These are phyloP conservation scores for Cetradonia linearis DNA, from an alignment of 495 filamentous ascomycete species.

Conservation along the genomic window DNA sequence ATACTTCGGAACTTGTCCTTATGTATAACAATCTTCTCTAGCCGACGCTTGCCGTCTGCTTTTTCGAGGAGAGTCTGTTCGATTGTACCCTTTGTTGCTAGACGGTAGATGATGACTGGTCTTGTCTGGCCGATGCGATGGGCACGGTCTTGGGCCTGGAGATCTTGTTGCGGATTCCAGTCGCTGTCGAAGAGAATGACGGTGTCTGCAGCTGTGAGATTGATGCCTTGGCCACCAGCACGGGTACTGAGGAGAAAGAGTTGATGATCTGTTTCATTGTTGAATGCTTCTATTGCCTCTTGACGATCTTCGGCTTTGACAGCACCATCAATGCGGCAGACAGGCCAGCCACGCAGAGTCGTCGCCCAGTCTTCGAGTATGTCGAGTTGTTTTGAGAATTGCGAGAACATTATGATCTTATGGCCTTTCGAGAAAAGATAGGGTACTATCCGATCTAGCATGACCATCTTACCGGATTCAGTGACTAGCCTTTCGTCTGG, in stretches of 20 bases:
- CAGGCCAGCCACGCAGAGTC: constrained; percentile 59
- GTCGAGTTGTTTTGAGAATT: constrained; percentile 90
- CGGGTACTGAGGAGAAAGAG: constrained; percentile 84
- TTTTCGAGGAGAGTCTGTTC: constrained; percentile 81
- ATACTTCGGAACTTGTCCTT: constrained; percentile 65
- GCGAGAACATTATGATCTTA: constrained; percentile 91
- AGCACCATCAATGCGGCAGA: constrained; percentile 88
- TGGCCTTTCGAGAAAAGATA: constrained; percentile 64
- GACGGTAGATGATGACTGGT: constrained; percentile 88
- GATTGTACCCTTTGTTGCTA: constrained; percentile 86
- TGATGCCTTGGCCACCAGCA: constrained; percentile 92
- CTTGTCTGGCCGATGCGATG: constrained; percentile 90
- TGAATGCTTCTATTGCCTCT: constrained; percentile 78
- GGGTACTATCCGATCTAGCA: constrained; percentile 78
- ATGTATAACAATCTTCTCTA: constrained; percentile 92
- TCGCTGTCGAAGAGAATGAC: constrained; percentile 72
- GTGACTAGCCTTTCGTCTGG: constrained; percentile 71
- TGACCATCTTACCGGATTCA: constrained; percentile 86
- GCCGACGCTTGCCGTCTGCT: constrained; percentile 84
- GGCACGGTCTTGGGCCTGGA: constrained; percentile 90
- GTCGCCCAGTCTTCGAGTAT: constrained; percentile 78
- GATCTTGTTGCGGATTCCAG: constrained; percentile 96
- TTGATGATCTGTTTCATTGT: constrained; percentile 54
- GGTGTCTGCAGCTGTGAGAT: constrained; percentile 62
- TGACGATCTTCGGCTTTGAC: constrained; percentile 72